Evolutionary conservation across 768 basidiomycete genomes (phyloP).

Genomic region (Leccinum aurantiacum): DNA sequence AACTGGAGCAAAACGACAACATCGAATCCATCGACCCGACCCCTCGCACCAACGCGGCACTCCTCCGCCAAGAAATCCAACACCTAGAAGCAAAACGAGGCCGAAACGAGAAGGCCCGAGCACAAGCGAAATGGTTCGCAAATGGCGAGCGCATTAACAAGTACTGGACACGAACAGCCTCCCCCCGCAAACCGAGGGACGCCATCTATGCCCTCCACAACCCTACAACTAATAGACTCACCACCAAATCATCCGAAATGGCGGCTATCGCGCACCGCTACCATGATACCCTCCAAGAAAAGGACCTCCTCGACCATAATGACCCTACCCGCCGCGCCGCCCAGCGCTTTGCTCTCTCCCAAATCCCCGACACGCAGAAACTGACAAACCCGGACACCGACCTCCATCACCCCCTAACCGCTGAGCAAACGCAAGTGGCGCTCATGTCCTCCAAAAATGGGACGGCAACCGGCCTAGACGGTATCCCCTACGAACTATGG

Average conservation of each 20-base stretch:
- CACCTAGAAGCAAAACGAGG: background rate
- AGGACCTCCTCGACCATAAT: background rate
- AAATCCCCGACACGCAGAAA: background rate
- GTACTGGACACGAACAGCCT: slow-evolving; percentile 22
- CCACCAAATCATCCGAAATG: slow-evolving; percentile 29
- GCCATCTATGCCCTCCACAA: slow-evolving; percentile 16
- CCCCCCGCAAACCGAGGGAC: slow-evolving; percentile 14
- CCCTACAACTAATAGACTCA: background rate
- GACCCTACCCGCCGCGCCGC: background rate
- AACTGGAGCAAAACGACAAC: background rate
- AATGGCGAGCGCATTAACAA: slow-evolving; percentile 11
- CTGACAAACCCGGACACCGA: background rate
- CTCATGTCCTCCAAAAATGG: background rate
- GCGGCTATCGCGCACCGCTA: slow-evolving; percentile 24
- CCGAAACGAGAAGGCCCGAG: background rate
- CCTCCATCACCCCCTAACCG: slow-evolving; percentile 31
- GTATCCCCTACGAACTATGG: too few relatives aligned
- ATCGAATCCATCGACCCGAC: background rate
- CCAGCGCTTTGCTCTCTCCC: background rate
- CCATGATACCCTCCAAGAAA: slow-evolving; percentile 25
- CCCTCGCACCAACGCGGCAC: background rate
- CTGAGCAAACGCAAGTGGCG: background rate
- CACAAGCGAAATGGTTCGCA: background rate
- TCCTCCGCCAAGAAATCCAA: background rate
- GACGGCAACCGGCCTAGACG: background rate